Base-by-base conservation (phyloP, 2,329 filamentous ascomycete species). In the Penicillium brevicompactum region DNA sequence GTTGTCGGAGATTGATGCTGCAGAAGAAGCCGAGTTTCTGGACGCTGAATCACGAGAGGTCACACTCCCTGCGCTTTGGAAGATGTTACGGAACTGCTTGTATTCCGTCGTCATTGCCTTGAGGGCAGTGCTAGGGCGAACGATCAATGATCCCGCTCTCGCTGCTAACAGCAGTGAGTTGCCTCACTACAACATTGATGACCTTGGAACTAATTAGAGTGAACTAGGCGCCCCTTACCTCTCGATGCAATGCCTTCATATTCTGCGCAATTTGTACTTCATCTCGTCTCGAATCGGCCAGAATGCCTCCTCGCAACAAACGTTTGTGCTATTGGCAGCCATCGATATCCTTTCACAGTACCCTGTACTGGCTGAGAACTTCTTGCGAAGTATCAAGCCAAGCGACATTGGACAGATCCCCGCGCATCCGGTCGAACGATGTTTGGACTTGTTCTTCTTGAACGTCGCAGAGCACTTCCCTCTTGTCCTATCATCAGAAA, bases 391-490 rank as follows among this genome's bases (percentile, higher is more conserved):
- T 18, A 87, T 88, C 47, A 80, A 82, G 54, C 84, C 84, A 5
- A 72, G 74, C 41, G 76, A 82, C 55, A 70, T 81, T 16, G 81
- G 83, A 40, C 74, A 78, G 38, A 84, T 89, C 31, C 84, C 88
- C 0, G 74, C 77, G 5, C 83, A 88, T 60, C 85, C 88, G 5
- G 77, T 91, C 2, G 84, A 91, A 62, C 82, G 89, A 54, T 87
- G 84, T 16, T 78, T 93, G n/a, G 89, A 94, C 68, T 82, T 96
- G 14, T 96, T 91, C 77, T 96, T 95, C 74, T 83, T 97, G 59
- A 94, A 95, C 68, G 84, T 88, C 0, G 87, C 90, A 2, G 92
- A 96, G 70, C 90, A 96, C 70, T 86, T 96, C 57, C 87, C 91
- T 0, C 78, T 92, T 8, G 77, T 85, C 2, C 74, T 96, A 1